Percentiles rank a stretch among this genome's conserved stretches.
phyloP scores from a whole-genome alignment of 192 early-diverging fungal genomes.

The Coemansia sp. region DNA sequence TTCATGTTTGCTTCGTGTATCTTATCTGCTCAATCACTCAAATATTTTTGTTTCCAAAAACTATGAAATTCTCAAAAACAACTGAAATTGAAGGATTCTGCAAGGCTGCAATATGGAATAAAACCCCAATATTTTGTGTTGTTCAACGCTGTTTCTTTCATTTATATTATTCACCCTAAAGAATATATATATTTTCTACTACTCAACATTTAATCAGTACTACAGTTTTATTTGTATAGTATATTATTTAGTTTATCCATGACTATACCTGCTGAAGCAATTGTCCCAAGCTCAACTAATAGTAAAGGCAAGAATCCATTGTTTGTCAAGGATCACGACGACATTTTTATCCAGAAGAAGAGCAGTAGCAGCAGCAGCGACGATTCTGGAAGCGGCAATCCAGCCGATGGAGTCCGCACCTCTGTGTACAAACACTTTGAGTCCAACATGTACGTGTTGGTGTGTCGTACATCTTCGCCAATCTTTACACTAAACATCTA shows the following conservation, averaged over 20 bases:
- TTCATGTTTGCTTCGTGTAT: too few species aligned
- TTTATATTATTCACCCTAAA: too few species aligned
- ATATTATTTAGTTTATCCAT: neutral
- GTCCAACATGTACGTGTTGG: slow-evolving; percentile 61
- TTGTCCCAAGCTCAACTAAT: neutral
- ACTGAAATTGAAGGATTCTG: too few species aligned
- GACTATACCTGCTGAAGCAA: neutral
- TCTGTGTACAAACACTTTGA: slow-evolving; percentile 54
- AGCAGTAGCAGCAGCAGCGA: neutral
- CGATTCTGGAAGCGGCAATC: neutral
- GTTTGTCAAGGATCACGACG: slow-evolving; percentile 32
- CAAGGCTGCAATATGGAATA: too few species aligned
- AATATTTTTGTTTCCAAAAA: too few species aligned
- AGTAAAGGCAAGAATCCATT: slow-evolving; percentile 1
- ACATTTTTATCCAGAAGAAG: slow-evolving; percentile 25
- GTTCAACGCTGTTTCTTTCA: too few species aligned
- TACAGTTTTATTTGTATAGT: too few species aligned
- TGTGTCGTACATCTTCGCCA: slow-evolving; percentile 66
- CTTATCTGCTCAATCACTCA: too few species aligned
- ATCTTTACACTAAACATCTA: slow-evolving; percentile 68
- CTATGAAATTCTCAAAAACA: too few species aligned
- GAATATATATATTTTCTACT: too few species aligned
- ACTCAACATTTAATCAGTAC: too few species aligned
- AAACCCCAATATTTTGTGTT: too few species aligned
- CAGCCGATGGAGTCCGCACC: slow-evolving; percentile 25